Conservation (phyloP, 371 early-diverging fungal genomes). For the Coemansia linderi region DNA sequence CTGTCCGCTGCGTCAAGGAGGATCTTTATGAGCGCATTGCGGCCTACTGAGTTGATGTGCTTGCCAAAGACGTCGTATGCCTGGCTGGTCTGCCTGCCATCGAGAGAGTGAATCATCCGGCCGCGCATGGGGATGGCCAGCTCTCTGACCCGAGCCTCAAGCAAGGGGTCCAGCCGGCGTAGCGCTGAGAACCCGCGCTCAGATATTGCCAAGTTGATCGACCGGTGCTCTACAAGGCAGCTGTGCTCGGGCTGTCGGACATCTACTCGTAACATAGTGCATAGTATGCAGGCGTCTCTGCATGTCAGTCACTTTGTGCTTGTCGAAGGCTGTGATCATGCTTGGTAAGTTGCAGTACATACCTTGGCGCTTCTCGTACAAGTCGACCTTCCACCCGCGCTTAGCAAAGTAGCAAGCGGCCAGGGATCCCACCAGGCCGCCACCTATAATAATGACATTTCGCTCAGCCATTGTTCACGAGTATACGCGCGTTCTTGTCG, state of each 20-base stretch:
- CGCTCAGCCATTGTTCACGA: conserved; percentile 17
- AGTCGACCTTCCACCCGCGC: conserved; percentile 85
- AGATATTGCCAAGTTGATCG: conserved; percentile 94
- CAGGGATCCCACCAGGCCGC: conserved; percentile 91
- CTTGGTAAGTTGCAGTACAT: conserved; percentile 17
- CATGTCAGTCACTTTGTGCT: neutral
- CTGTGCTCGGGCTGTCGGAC: conserved; percentile 67
- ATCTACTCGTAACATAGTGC: conserved; percentile 54
- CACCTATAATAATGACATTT: conserved; percentile 76
- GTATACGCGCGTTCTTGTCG: neutral
- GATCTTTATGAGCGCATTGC: conserved; percentile 78
- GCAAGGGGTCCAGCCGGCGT: conserved; percentile 64
- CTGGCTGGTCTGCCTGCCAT: conserved; percentile 76
- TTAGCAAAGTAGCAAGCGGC: conserved; percentile 89
- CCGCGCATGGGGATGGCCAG: conserved; percentile 90
- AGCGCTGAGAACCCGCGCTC: conserved; percentile 86
- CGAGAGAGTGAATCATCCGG: conserved; percentile 83
- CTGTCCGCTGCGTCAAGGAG: conserved; percentile 62
- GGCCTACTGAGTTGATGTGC: conserved; percentile 93
- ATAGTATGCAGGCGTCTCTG: neutral
- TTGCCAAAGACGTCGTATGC: conserved; percentile 86
- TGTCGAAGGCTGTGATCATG: neutral
- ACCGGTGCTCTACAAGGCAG: conserved; percentile 61
- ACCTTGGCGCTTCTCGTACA: conserved; percentile 90
- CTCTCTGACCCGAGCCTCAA: conserved; percentile 68